Conservation (phyloP, 129 eudicot genomes). For the Apium graveolens region DNA sequence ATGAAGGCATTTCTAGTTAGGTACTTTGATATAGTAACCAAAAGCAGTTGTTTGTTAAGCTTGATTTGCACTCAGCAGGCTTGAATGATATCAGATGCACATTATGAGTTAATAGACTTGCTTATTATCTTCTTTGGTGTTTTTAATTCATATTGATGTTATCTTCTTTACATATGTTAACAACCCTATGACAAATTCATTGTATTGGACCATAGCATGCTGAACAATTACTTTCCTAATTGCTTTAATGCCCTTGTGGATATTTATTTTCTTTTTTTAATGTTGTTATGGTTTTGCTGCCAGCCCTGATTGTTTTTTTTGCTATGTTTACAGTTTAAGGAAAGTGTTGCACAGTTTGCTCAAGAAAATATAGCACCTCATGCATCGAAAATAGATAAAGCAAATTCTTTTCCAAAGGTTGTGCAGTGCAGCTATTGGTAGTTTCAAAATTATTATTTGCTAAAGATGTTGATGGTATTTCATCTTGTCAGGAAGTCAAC, state of each 20-base stretch:
- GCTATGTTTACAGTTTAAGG: slow-evolving; percentile 64
- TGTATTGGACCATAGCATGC: neutral
- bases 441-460: neutral
- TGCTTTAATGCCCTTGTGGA: neutral
- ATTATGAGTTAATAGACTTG: neutral
- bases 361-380: slow-evolving; percentile 96
- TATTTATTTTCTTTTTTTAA: neutral
- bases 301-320: slow-evolving; percentile 10
- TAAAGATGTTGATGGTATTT: slow-evolving; percentile 9
- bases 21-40: neutral
- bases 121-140: neutral
- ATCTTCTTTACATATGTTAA: neutral
- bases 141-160: neutral
- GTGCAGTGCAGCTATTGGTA: neutral
- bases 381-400: slow-evolving; percentile 63
- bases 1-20: neutral
- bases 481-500: slow-evolving; percentile 58
- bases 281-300: neutral
- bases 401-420: slow-evolving; percentile 86
- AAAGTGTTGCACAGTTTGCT: slow-evolving; percentile 85
- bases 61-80: neutral
- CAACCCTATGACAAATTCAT: neutral
- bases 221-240: neutral
- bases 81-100: neutral
- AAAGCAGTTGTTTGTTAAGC: neutral